These are phyloP conservation scores for Apiospora malaysiana DNA, from an alignment of 2,329 filamentous ascomycete species.

Conservation along the genomic window DNA sequence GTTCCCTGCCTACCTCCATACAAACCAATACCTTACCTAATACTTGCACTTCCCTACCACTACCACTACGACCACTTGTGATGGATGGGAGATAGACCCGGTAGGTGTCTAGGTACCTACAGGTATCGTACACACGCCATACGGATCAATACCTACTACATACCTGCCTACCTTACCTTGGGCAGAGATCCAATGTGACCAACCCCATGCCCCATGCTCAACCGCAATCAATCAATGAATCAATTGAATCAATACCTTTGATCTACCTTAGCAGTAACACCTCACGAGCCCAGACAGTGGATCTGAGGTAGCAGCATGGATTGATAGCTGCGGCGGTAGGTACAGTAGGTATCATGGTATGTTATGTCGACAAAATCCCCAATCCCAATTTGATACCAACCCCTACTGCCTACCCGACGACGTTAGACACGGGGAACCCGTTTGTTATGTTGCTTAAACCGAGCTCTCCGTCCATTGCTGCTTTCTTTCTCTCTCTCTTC, in stretches of 20 bases:
- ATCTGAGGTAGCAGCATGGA: not conserved
- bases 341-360: too few relatives aligned
- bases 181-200: not conserved
- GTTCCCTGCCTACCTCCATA: not conserved
- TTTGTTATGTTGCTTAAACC: not conserved
- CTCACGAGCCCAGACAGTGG: not conserved
- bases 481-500: not conserved
- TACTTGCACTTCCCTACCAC: not conserved
- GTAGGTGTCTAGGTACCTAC: not conserved
- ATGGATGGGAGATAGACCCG: not conserved
- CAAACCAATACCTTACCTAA: slow-evolving; percentile 2
- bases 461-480: not conserved
- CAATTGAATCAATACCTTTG: not conserved
- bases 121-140: too few relatives aligned
- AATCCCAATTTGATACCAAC: not conserved
- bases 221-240: not conserved
- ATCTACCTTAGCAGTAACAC: slow-evolving; percentile 1
- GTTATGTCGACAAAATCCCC: not conserved
- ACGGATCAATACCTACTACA: not conserved
- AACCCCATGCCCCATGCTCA: not conserved
- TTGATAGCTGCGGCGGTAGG: not conserved
- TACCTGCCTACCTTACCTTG: not conserved
- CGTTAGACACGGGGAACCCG: not conserved
- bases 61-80: not conserved
- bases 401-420: not conserved